These are phyloP conservation scores for Cryphonectria naterciae DNA, from an alignment of 2,329 filamentous ascomycete species.

Conservation along the genomic window DNA sequence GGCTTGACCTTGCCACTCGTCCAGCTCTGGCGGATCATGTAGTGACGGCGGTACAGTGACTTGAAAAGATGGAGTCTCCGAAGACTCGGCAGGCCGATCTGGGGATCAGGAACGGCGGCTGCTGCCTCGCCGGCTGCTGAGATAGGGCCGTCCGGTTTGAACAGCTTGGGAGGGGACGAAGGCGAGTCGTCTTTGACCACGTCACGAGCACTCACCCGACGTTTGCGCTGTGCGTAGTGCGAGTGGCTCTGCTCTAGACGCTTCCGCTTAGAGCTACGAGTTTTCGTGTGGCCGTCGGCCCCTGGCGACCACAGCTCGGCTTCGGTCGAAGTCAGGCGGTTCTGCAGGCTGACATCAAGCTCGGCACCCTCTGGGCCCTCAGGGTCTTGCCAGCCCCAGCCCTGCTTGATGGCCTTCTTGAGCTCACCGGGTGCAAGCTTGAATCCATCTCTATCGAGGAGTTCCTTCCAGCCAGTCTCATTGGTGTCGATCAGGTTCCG, in stretches of 20 bases:
- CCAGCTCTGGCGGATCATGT: slow-evolving; percentile 90
- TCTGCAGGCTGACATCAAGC: slow-evolving; percentile 71
- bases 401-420: slow-evolving; percentile 82
- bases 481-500: slow-evolving; percentile 87
- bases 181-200: slow-evolving; percentile 47
- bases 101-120: slow-evolving; percentile 78
- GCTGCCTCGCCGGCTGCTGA: slow-evolving; percentile 87
- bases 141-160: slow-evolving; percentile 78
- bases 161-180: slow-evolving; percentile 47
- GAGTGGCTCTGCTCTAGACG: slow-evolving; percentile 51
- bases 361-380: slow-evolving; percentile 76
- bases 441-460: slow-evolving; percentile 86
- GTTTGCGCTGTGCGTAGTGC: slow-evolving; percentile 56
- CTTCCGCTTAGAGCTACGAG: slow-evolving; percentile 61
- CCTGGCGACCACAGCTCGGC: slow-evolving; percentile 53
- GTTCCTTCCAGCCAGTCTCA: slow-evolving; percentile 93
- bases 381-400: slow-evolving; percentile 97
- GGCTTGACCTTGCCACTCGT: slow-evolving; percentile 85
- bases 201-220: slow-evolving; percentile 55
- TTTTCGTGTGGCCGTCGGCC: slow-evolving; percentile 46
- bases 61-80: slow-evolving; percentile 92
- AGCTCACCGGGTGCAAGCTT: slow-evolving; percentile 79
- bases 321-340: slow-evolving; percentile 56
- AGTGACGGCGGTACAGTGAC: slow-evolving; percentile 89
- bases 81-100: slow-evolving; percentile 76